These are phyloP conservation scores for Talaromyces sp. DNA, from an alignment of 2,329 filamentous ascomycete genomes.

Conservation along the genomic window DNA sequence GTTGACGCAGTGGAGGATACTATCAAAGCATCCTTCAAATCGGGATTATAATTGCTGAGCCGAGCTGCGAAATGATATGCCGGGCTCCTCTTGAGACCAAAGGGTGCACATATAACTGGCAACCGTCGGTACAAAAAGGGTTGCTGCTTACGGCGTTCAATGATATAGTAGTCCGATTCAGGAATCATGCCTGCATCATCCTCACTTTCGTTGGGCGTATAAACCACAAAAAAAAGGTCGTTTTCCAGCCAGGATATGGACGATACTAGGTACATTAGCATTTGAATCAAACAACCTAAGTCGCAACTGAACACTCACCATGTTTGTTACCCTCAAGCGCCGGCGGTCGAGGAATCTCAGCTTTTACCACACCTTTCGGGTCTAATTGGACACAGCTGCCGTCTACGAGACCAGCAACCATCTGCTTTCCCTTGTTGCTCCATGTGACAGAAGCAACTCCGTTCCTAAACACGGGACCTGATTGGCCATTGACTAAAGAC, in stretches of 20 bases:
- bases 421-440: conserved; percentile 90
- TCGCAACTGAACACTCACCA: conserved; percentile 51
- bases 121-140: conserved; percentile 72
- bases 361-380: conserved; percentile 74
- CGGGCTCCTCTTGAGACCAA: conserved; percentile 62
- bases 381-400: conserved; percentile 82
- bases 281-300: neutral
- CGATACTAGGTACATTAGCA: conserved; percentile 55
- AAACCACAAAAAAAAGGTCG: conserved; percentile 75
- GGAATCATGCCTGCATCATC: conserved; percentile 55
- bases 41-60: conserved; percentile 75
- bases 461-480: conserved; percentile 66
- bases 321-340: conserved; percentile 63
- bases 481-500: conserved; percentile 56
- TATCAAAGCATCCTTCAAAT: conserved; percentile 77
- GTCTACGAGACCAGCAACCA: conserved; percentile 80
- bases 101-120: conserved; percentile 70
- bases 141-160: conserved; percentile 64
- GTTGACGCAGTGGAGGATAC: conserved; percentile 76
- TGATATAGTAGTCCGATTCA: conserved; percentile 73
- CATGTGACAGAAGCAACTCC: conserved; percentile 83
- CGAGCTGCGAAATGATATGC: conserved; percentile 77
- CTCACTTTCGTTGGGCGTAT: conserved; percentile 62
- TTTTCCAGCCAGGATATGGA: conserved; percentile 87
- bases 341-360: conserved; percentile 73